Base-by-base conservation (phyloP, 2,329 filamentous ascomycete species). In the Eurotiales sp. region DNA sequence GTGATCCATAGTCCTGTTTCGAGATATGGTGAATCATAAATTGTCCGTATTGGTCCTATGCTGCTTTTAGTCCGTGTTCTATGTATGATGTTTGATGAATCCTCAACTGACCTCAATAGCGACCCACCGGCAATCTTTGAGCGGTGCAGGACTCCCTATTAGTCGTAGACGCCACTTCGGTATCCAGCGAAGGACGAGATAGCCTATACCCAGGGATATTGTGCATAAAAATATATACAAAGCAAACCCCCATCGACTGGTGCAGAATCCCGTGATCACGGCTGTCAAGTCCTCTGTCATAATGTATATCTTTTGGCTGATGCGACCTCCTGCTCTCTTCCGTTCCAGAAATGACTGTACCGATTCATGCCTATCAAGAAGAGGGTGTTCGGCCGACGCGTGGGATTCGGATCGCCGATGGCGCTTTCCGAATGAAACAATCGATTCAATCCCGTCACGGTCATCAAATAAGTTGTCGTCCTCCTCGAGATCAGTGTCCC, bases 281-380 rank as follows among this genome's bases (percentile, higher is more conserved):
- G 96, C 90, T 1, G 90, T 96, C 57, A 99, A 76, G 67, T 99
- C 93, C 69, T 99, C 93, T 37, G 89, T 95, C 53, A 84, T 78
- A 71, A 99, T 90, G 69, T 96, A 93, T 21, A 96, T 80, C 72
- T 96, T 97, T 69, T 99, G 93, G 61, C 81, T 95, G 23, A 81
- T 77, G 52, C 88, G 83, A 37, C 83, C 82, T 10, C 80, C 81
- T 36, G 74, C 75, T 45, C 79, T 81, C 56, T 74, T 72, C 25
- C 78, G 77, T 62, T 87, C 89, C 25, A 76, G 78, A 56, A 84
- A 80, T 11, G 89, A 93, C 47, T 80, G 80, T 23, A 76, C 78
- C 58, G 88, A 95, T 55, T 86, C 83, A 54, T 82, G 82, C 56
- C 87, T 81, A 45, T 90, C 79, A 40, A 97, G 78, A 52, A 88